Evolutionary conservation across 805 yeast species (phyloP).

Genomic region (Wickerhamiella brachini): DNA sequence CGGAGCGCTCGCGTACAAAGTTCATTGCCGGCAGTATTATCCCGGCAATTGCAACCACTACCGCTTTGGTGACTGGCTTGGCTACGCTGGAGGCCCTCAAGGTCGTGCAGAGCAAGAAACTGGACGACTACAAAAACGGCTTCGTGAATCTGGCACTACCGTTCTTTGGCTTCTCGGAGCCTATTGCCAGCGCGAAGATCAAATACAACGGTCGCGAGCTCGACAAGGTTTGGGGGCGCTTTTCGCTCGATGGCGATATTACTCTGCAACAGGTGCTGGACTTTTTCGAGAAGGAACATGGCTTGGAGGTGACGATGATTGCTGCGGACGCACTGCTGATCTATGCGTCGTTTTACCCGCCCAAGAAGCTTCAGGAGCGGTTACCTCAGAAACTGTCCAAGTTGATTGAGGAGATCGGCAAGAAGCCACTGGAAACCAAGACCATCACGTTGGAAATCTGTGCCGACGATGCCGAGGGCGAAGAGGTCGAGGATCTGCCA

Average conservation of each 20-base stretch:
- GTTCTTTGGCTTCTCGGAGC: conserved; percentile 93
- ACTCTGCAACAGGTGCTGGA: conserved; percentile 62
- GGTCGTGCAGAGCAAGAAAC: conserved; percentile 63
- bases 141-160: conserved; percentile 87
- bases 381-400: conserved; percentile 51
- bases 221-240: conserved; percentile 93
- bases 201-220: conserved; percentile 64
- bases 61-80: conserved; percentile 93
- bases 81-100: conserved; percentile 86
- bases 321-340: conserved; percentile 80
- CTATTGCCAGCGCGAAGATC: conserved; percentile 72
- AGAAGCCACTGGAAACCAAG: conserved; percentile 63
- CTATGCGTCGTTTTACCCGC: conserved; percentile 89
- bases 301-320: conserved; percentile 78
- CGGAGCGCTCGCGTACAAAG: conserved; percentile 81
- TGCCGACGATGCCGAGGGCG: conserved; percentile 83
- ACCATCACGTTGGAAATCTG: conserved; percentile 78
- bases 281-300: conserved; percentile 68
- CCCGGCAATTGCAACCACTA: conserved; percentile 98
- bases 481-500: conserved; percentile 86
- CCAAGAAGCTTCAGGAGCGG: conserved; percentile 76
- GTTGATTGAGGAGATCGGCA: conserved; percentile 71
- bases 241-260: conserved; percentile 50
- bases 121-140: conserved; percentile 86
- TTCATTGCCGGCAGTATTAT: conserved; percentile 96